These are phyloP conservation scores for Craterostigma plantagineum DNA, from an alignment of 257 asterid species.

Conservation along the genomic window DNA sequence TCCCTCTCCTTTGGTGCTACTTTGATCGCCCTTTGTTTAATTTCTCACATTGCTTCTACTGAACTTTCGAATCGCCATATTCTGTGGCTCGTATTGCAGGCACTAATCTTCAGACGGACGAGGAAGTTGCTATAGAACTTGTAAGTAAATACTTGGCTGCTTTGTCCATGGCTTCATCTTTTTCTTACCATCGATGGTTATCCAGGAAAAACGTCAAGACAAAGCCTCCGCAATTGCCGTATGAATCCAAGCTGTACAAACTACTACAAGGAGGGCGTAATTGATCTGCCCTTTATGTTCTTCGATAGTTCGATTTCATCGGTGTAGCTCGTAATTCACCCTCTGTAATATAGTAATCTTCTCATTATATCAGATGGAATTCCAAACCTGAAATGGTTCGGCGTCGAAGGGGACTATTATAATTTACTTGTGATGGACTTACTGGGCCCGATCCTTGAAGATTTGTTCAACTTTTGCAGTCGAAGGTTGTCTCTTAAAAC, in stretches of 20 bases:
- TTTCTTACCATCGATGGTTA: neutral
- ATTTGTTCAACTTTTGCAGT: conserved; percentile 74
- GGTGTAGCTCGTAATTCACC: conserved; percentile 2
- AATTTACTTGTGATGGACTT: conserved; percentile 87
- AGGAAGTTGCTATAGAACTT: conserved; percentile 2
- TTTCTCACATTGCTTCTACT: neutral
- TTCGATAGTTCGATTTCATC: conserved; percentile 6
- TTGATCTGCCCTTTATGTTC: conserved; percentile 7
- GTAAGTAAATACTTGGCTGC: neutral
- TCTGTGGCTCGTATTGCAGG: neutral
- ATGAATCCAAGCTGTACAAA: conserved; percentile 5
- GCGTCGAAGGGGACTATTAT: conserved; percentile 90
- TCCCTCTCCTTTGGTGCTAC: no score
- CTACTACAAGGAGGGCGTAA: conserved; percentile 59
- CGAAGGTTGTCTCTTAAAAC: conserved; percentile 77
- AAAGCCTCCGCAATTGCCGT: conserved; percentile 5
- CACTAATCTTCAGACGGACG: conserved; percentile 2
- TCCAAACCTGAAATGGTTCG: conserved; percentile 71
- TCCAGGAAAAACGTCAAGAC: conserved; percentile 6
- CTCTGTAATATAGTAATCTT: neutral
- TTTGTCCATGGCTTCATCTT: no score
- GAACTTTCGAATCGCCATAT: neutral
- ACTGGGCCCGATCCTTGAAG: conserved; percentile 91
- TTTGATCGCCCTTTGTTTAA: neutral
- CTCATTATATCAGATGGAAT: conserved; percentile 44